A percentile compares a stretch with the other conserved stretches of the same genome.
Conservation (phyloP, 2,329 filamentous ascomycete species). For the Sporothrix luriei region DNA sequence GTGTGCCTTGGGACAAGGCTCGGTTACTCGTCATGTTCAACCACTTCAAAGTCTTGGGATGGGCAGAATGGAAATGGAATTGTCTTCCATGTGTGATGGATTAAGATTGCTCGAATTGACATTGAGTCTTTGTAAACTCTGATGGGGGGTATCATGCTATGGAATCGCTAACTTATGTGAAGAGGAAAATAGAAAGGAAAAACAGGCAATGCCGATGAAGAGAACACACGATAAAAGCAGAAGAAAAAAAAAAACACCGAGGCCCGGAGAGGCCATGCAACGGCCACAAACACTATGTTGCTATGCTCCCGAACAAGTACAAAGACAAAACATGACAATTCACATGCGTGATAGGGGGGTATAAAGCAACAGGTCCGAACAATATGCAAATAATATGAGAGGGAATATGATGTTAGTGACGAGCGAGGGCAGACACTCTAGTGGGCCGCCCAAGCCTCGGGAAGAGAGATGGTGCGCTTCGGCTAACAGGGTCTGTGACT, state of each 20-base stretch:
- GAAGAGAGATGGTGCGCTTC: constrained; percentile 9
- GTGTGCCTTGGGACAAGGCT: constrained; percentile 16
- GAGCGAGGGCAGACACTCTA: constrained; percentile 1
- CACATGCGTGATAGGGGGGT: constrained; percentile 18
- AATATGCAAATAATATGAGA: constrained; percentile 2
- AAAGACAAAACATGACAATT: neutral
- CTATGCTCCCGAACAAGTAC: constrained; percentile 20
- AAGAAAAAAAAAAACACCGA: neutral
- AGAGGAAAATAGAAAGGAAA: neutral
- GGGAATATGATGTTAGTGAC: constrained; percentile 1
- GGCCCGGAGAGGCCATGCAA: constrained; percentile 13
- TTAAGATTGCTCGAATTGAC: constrained; percentile 7
- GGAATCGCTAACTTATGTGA: constrained; percentile 24
- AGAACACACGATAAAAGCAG: neutral
- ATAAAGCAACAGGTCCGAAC: too few species aligned
- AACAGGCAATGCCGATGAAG: constrained; percentile 1
- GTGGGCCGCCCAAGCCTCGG: constrained; percentile 23
- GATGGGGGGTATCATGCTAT: constrained; percentile 27
- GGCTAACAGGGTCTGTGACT: neutral
- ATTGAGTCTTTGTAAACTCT: neutral
- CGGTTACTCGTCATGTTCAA: neutral
- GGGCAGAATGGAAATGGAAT: neutral
- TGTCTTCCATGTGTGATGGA: neutral
- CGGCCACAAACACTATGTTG: neutral
- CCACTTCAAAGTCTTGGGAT: neutral